A percentile compares a stretch with the other conserved stretches of the same genome.
Conservation (phyloP, 768 basidiomycete genomes). For the Boletus vinaceobasis region DNA sequence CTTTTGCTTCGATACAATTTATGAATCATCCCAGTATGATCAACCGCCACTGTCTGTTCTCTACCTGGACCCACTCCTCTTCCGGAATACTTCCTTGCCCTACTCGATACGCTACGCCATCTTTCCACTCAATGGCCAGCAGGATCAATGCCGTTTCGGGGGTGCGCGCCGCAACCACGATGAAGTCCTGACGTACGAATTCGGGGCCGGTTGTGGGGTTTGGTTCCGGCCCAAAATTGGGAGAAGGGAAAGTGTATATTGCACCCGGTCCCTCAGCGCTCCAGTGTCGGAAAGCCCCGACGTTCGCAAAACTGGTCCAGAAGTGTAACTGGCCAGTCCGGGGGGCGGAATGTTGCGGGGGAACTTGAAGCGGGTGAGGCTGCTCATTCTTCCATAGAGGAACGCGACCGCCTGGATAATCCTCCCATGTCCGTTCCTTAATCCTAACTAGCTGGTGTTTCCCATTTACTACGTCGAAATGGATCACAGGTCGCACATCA, state of each 20-base stretch:
- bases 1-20: background rate
- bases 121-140: slow-evolving; percentile 15
- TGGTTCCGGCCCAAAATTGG: background rate
- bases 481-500: background rate
- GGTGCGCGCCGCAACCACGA: slow-evolving; percentile 4
- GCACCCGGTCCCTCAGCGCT: background rate
- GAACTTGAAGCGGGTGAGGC: background rate
- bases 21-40: slow-evolving; percentile 6
- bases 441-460: background rate
- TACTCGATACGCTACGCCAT: slow-evolving; percentile 14
- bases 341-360: background rate
- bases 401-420: background rate
- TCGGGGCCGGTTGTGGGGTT: background rate
- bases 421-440: background rate
- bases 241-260: background rate
- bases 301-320: slow-evolving; percentile 13
- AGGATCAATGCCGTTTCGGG: background rate
- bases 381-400: background rate
- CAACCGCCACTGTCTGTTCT: slow-evolving; percentile 14
- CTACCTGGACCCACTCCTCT: background rate
- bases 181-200: slow-evolving; percentile 9
- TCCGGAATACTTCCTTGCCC: background rate
- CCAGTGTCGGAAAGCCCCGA: background rate
- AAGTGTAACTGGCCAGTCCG: slow-evolving; percentile 10
- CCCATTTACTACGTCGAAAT: slow-evolving; percentile 8